Base-by-base conservation (phyloP, 129 eudicot genomes). In the Lactuca saligna region DNA sequence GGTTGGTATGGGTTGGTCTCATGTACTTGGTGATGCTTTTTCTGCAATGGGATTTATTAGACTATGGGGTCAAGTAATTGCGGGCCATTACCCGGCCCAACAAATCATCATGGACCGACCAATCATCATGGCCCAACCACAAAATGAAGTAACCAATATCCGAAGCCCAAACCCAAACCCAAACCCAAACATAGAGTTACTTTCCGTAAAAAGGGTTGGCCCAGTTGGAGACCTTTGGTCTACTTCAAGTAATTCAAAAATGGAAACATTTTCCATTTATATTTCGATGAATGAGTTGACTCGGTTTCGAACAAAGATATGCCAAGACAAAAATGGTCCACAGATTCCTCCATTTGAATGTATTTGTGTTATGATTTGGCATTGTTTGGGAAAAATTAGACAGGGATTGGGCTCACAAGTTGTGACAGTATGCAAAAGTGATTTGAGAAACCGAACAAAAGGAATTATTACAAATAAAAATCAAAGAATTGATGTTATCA, bases 1-100 rank as follows among this genome's bases (percentile, higher is more conserved):
- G 4, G 68, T 91, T 59, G 95, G 95, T 57, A 50, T 91, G 69
- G 85, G 95, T 59, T 85, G 89, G 91, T 77, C 95, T 50, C 95
- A 91, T 73, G 77, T 85, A 25, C 86, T 91, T 6, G 97, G 97
- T 14, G 97, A 87, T 71, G 76, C 66, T 41, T 85, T 83, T 64
- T 87, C 86, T 0, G 91, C 82, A 0, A 60, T 86, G 41, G 63
- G 73, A 6, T 91, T 75, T 66, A 74, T 85, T 41, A 87, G 72
- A 62, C 31, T 63, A 5, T 83, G 87, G 82, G 76, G 75, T 33
- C 63, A 84, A 61, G 41, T 71, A 37, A 51, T 83, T 57, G 71
- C 57, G 1, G 85, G 85, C 34, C 55, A 68, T 12, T 4, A 79
- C 29, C 83, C 73, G 3, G 55, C 15, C 57, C 59, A 59, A 51